phyloP scores from a whole-genome alignment of 306 rosid genomes.

The Dryas octopetala region DNA sequence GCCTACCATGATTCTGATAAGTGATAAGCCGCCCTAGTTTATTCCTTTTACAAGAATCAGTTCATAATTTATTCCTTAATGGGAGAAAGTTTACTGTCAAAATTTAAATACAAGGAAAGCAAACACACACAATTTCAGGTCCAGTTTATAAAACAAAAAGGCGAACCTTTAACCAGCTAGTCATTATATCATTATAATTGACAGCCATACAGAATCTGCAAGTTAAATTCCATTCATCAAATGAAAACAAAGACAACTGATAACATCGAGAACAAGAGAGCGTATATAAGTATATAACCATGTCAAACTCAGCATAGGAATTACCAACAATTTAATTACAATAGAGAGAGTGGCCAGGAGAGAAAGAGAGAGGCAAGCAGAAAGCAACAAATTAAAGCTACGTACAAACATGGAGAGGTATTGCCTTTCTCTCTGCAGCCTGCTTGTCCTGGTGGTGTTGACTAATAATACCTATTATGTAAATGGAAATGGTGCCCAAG shows the following conservation, averaged over 20 bases:
- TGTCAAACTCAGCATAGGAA: background rate
- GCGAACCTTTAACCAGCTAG: constrained; percentile 10
- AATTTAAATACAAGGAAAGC: too few relatives aligned
- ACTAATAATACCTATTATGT: background rate
- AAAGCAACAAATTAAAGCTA: background rate
- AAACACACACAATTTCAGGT: background rate
- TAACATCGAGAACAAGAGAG: constrained; percentile 23
- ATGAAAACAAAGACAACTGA: background rate
- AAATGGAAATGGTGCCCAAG: background rate
- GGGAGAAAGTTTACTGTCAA: too few relatives aligned
- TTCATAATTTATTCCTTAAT: background rate
- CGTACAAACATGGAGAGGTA: background rate
- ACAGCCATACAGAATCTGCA: background rate
- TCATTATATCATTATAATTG: background rate
- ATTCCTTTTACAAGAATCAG: background rate
- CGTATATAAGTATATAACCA: background rate
- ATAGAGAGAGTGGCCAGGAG: background rate
- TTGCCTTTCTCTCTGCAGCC: constrained; percentile 8
- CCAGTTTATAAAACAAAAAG: background rate
- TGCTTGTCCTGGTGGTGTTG: constrained; percentile 10
- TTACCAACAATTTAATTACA: background rate
- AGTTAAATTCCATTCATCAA: constrained; percentile 4
- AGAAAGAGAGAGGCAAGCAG: background rate
- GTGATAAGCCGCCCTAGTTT: background rate
- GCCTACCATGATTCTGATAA: background rate